Conservation (phyloP, 148 eudicot species). For the Rhododendron ferrugineum region DNA sequence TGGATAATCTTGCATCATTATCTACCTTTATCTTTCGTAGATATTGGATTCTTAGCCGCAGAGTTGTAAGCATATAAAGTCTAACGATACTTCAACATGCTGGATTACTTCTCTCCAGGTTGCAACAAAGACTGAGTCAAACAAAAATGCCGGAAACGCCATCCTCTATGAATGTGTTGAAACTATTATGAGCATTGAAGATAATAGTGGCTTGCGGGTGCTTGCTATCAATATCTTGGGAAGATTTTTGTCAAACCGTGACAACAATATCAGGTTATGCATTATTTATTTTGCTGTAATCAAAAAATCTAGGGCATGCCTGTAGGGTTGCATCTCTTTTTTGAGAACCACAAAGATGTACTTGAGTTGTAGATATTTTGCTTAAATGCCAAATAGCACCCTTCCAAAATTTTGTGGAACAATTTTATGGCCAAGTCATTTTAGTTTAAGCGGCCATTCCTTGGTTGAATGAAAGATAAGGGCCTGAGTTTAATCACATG, state of each 20-base stretch:
- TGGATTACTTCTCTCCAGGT: conserved; percentile 43
- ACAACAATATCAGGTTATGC: conserved; percentile 87
- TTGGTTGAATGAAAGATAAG: neutral
- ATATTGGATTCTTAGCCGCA: neutral
- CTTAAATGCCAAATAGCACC: neutral
- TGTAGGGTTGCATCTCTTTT: neutral
- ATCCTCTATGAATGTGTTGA: conserved; percentile 97
- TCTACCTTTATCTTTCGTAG: neutral
- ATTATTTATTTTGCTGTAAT: conserved; percentile 4
- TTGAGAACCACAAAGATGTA: conserved; percentile 1
- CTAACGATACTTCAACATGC: neutral
- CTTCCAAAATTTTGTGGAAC: neutral
- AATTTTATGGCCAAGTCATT: neutral
- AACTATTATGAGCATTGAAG: conserved; percentile 93
- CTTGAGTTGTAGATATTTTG: neutral
- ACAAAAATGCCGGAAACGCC: conserved; percentile 97
- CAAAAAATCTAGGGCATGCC: neutral
- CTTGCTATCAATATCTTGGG: conserved; percentile 98
- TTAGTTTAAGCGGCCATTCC: neutral
- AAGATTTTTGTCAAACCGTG: conserved; percentile 93
- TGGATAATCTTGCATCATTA: neutral
- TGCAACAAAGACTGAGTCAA: conserved; percentile 98
- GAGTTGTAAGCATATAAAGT: neutral
- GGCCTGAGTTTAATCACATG: neutral
- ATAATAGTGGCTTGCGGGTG: conserved; percentile 90